phyloP scores from a whole-genome alignment of 257 asterid genomes.

The Jasminum sambac region DNA sequence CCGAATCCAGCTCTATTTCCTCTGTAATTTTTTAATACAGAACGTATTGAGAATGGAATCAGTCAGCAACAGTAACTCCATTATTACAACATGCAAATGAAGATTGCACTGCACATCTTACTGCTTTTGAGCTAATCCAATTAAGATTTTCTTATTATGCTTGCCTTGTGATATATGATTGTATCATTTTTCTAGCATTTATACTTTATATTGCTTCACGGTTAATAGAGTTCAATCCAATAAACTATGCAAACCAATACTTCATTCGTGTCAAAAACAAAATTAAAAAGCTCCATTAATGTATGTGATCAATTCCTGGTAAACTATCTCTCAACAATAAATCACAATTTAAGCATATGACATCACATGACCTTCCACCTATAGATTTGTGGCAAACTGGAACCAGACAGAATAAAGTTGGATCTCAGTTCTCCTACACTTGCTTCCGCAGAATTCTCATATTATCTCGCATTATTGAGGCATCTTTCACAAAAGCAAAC shows the following conservation, averaged over 20 bases:
- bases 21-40: neutral
- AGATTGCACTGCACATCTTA: neutral
- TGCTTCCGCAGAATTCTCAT: neutral
- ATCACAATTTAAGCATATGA: neutral
- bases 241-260: neutral
- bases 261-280: neutral
- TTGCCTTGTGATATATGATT: neutral
- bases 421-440: neutral
- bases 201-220: neutral
- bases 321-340: neutral
- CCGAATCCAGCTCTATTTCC: constrained; percentile 48
- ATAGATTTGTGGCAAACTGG: neutral
- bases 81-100: neutral
- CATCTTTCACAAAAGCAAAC: neutral
- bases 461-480: neutral
- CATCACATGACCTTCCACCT: neutral
- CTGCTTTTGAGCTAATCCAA: neutral
- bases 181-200: neutral
- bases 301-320: neutral
- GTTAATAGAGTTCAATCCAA: neutral
- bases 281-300: neutral
- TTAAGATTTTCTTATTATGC: neutral
- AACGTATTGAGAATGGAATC: neutral
- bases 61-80: neutral
- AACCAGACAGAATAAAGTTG: neutral